Conservation (phyloP, 176 grass and related monocot species). For the Musa beccarii region DNA sequence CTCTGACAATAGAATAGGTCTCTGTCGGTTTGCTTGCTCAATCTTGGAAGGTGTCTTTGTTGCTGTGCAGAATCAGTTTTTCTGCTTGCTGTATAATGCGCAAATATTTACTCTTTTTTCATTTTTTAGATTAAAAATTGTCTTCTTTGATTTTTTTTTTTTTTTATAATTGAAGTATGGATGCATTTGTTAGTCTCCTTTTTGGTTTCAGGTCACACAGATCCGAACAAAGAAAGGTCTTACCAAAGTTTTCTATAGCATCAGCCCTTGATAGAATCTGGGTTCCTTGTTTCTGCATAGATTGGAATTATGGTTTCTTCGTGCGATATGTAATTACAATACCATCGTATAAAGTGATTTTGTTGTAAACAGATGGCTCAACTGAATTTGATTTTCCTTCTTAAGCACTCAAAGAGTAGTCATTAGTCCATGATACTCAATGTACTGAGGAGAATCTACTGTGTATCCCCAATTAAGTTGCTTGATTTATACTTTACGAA, state of each 20-base stretch:
- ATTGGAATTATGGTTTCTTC: not conserved
- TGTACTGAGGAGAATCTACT: no score
- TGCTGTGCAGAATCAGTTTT: not conserved
- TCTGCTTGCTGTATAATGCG: not conserved
- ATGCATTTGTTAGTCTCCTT: not conserved
- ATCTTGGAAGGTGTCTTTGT: not conserved
- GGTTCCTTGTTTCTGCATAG: not conserved
- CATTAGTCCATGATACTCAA: no score
- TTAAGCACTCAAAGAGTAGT: no score
- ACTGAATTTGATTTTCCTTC: no score
- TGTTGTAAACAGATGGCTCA: no score
- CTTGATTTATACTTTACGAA: no score
- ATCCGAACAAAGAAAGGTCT: slow-evolving; percentile 78
- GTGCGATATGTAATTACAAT: no score
- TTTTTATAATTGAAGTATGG: not conserved
- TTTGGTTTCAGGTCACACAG: slow-evolving; percentile 47
- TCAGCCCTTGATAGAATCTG: slow-evolving; percentile 32
- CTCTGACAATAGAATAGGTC: no score
- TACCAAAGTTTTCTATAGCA: slow-evolving; percentile 62
- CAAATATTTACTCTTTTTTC: not conserved
- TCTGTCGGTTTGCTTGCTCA: not conserved
- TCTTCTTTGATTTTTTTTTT: not conserved
- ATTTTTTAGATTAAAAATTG: not conserved
- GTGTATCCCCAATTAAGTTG: no score
- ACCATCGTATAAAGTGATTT: no score